Base-by-base conservation (phyloP, 2,329 filamentous ascomycete species). In the Hypoxylon sp. region DNA sequence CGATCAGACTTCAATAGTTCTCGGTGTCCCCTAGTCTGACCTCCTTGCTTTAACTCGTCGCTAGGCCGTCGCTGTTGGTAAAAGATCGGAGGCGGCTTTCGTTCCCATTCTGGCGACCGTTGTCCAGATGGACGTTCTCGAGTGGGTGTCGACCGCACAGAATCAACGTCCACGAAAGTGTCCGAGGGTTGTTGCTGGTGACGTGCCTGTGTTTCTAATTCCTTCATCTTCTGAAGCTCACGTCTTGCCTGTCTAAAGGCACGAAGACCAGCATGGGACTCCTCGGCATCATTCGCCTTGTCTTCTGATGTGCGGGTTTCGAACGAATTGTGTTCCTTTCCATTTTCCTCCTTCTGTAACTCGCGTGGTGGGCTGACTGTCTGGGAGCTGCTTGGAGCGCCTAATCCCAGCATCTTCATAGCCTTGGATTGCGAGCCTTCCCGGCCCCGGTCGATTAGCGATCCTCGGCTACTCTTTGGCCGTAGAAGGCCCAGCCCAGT, bases 381-480 rank as follows among this genome's bases (percentile, higher is more conserved):
- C 47, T 72, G 72, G 24, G 70, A 82, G 80, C 2, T 81, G 81
- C 3, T 69, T 29, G 81, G 72, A 8, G 80, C 77, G 8, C 85
- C 84, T 13, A 91, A 78, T 2, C 89, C 89, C 10, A 90, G 83
- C 77, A 90, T 86, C 78, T 89, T 91, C 77, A 87, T 85, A 0
- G 86, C 81, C 75, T 90, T 92, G 2, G 84, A 79, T 65, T 81
- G 85, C 8, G 79, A 80, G 5, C 75, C 73, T 1, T 81, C 83
- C 61, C 76, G 78, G 24, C 82, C 78, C 26, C 78, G 77, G 10
- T 87, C 84, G 26, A 85, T 82, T 26, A 94, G 80, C 2, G 91
- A 92, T 13, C 91, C 89, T 19, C 86, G 84, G 76, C 92, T 94
- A 3, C 89, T 86, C 79, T 92, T 93, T 22, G 86, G 80, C 67